phyloP scores from a whole-genome alignment of 2,329 filamentous ascomycete genomes.

The Aspergillus tamarii region DNA sequence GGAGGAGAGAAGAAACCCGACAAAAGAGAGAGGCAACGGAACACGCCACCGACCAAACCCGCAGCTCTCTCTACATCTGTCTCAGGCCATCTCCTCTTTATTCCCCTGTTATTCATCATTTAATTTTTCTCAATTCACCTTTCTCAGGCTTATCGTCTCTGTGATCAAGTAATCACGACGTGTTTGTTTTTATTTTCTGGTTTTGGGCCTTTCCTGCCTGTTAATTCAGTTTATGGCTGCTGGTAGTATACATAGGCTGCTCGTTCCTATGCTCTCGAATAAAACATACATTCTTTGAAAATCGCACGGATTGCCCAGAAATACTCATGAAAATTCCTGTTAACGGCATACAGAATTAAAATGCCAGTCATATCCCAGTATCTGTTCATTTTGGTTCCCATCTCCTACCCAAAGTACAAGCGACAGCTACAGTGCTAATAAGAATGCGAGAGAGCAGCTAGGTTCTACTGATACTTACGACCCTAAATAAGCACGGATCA shows the following conservation, averaged over 20 bases:
- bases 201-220: neutral
- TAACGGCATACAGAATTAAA: neutral
- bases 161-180: neutral
- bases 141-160: neutral
- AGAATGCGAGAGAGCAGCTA: neutral
- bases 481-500: neutral
- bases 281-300: neutral
- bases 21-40: constrained; percentile 21
- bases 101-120: neutral
- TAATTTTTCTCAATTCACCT: neutral
- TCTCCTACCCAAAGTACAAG: neutral
- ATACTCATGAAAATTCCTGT: neutral
- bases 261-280: neutral
- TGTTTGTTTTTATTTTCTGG: neutral
- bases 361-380: neutral
- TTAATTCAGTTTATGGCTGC: neutral
- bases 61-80: constrained; percentile 13
- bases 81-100: neutral
- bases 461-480: neutral
- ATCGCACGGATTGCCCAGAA: neutral
- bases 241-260: neutral
- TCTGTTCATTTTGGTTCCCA: neutral
- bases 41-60: constrained; percentile 28
- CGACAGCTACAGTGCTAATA: neutral
- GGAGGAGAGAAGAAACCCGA: constrained; percentile 14